Conservation (phyloP, 2,329 filamentous ascomycete genomes). For the Laburnicola sp. region DNA sequence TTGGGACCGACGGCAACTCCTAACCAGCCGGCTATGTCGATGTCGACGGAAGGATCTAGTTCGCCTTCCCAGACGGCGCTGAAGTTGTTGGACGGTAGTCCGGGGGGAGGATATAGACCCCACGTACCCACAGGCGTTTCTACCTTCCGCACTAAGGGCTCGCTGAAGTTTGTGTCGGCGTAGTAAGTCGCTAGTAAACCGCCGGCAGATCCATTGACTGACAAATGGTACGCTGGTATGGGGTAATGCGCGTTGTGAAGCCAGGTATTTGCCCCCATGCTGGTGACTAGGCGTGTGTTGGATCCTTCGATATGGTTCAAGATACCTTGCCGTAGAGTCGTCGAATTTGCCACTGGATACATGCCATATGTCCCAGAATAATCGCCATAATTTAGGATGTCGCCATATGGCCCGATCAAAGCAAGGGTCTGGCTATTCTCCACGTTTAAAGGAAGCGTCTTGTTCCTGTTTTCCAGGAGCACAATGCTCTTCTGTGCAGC, state of each 20-base stretch:
- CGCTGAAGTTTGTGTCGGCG: conserved; percentile 45
- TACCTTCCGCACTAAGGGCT: conserved; percentile 31
- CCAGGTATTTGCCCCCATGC: conserved; percentile 52
- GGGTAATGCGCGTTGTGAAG: conserved; percentile 51
- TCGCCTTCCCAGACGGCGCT: conserved; percentile 51
- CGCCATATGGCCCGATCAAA: conserved; percentile 48
- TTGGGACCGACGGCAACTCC: conserved; percentile 49
- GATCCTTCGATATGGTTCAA: conserved; percentile 29
- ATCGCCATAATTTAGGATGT: conserved; percentile 51
- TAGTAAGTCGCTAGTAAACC: conserved; percentile 50
- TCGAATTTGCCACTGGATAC: conserved; percentile 45
- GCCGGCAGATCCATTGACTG: conserved; percentile 41
- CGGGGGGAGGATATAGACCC: conserved; percentile 51
- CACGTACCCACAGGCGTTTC: conserved; percentile 50
- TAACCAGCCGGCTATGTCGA: conserved; percentile 48
- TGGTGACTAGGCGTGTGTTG: conserved; percentile 42
- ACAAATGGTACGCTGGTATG: conserved; percentile 50
- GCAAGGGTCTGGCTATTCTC: conserved; percentile 40
- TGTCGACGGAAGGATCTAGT: conserved; percentile 45
- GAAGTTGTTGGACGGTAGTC: conserved; percentile 51
- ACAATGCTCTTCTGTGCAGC: conserved; percentile 51
- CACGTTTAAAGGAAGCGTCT: conserved; percentile 44
- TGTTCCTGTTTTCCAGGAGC: conserved; percentile 49
- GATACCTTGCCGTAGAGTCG: conserved; percentile 48
- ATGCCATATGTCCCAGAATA: conserved; percentile 51